Evolutionary conservation across 306 rosid genomes (phyloP), one percentile per base, ranked within the genome.

Genomic region (Begonia loranthoides): DNA sequence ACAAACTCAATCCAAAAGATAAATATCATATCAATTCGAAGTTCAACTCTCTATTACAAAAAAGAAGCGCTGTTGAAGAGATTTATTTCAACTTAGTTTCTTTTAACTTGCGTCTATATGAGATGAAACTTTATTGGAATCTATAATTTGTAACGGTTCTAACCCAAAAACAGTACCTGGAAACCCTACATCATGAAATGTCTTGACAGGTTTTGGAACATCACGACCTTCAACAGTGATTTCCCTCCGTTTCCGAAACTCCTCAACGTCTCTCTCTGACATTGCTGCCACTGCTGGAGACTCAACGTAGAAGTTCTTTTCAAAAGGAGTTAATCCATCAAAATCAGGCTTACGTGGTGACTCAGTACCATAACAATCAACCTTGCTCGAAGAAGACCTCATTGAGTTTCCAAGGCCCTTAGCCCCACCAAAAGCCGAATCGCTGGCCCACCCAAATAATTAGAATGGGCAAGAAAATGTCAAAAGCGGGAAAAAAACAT

Each of bases 141-240:
- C 17, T 51, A 36, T 54, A 57, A 58, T 15, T 22, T 58, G 40
- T 33, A 15, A 55, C 15, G 11, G 49, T 39, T 17, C 5, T n/a
- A 15, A 8, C 43, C 15, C 1, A 8, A 44, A 57, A 19, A 9
- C 49, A 6, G 33, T 68, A 90, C 99, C 99, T n/a, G 99, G 99
- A 74, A 90, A 90, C 38, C 94, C 92, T 33, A 70, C 75, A 63
- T 83, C 94, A 3, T 60, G 58, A 49, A 90, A 90, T 56, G 73
- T 64, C 75, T 83, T 80, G 70, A 90, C 84, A 17, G 99, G 99
- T 54, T 78, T 86, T n/a, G 99, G 99, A 36, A 90, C 83, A 66
- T 86, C 99, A 12, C 80, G 85, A 24, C 99, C 96, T 74, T 90
- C 99, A 62, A 90, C 76, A 9, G 94, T 86, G 58, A 90, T 86